A percentile compares a stretch with the other conserved stretches of the same genome.
Evolutionary conservation across 345 rosid genomes (phyloP).

Genomic region (Conringia planisiliqua): DNA sequence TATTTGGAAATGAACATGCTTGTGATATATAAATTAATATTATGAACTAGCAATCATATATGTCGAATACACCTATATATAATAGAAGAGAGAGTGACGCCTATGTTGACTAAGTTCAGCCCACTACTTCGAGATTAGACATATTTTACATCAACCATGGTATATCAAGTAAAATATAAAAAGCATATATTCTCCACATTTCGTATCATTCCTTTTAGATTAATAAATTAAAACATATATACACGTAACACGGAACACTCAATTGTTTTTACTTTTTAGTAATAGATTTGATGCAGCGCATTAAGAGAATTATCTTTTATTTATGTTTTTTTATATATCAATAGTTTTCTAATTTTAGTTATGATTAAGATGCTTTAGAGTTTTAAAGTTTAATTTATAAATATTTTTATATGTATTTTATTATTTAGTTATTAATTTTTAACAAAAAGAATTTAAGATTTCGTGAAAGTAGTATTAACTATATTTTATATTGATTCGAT

Average conservation of each 20-base stretch:
- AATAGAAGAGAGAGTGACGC: neutral
- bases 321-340: too few relatives aligned
- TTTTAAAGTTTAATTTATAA: too few relatives aligned
- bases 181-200: neutral
- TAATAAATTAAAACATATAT: neutral
- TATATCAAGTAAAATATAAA: neutral
- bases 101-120: conserved; percentile 12
- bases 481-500: too few relatives aligned
- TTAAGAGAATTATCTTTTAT: too few relatives aligned
- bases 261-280: neutral
- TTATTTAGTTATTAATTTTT: too few relatives aligned
- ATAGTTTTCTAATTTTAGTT: too few relatives aligned
- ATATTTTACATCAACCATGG: conserved; percentile 2
- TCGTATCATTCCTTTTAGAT: neutral
- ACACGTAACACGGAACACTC: neutral
- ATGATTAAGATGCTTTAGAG: too few relatives aligned
- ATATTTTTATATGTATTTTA: too few relatives aligned
- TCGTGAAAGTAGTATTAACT: too few relatives aligned
- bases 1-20: neutral
- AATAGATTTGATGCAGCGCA: neutral
- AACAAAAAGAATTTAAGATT: too few relatives aligned
- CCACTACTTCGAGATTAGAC: neutral
- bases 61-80: neutral
- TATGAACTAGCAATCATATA: neutral
- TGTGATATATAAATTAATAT: neutral